Base-by-base conservation (phyloP, 805 yeast species). In the Metschnikowia arizonensis region DNA sequence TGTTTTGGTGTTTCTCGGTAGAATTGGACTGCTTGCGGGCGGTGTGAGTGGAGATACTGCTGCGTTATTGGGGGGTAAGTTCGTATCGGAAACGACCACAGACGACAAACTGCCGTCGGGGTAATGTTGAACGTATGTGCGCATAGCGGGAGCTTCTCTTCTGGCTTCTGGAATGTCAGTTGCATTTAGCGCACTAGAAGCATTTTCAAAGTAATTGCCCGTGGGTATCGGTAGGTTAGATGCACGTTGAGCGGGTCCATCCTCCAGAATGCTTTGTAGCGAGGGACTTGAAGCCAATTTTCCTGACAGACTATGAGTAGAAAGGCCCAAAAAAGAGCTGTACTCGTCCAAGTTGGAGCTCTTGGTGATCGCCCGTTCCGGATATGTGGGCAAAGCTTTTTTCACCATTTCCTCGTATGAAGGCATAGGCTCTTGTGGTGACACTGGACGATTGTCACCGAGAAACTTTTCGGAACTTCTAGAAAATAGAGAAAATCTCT, bases 401-500 rank as follows among this genome's bases (percentile, higher is more conserved):
- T 21, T 19, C 21, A 39, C 42, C 42, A 39, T 39, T 23, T 39
- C 42, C 15, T 39, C 42, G 15, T 39, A 39, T 14, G 42, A 28
- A 18, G 34, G 34, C 34, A 31, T 23, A 24, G 29, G 17, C 11
- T 14, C 45, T 7, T 39, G 41, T 3, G 53, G 34, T 19, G 40
- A 34, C 14, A 24, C 23, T 2, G 42, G 42, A 6, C 29, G 32
- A 7, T 24, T 14, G 9, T 29, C 40, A 5, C 34, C 5, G 2
- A 38, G 40, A 4, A 38, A 39, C 10, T 44, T 40, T 12, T 48
- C 55, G 12, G 34, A 34, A 26, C 45, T 43, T 4, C 35, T 36
- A 2, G 54, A 46, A 26, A 40, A 30, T 32, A 55, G 45, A 3
- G 60, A 56, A 15, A 56, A 46, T 6, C 61, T 43, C 37, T 55